Evolutionary conservation across 208 protist genomes (phyloP).

Genomic region (Leishmania tropica): DNA sequence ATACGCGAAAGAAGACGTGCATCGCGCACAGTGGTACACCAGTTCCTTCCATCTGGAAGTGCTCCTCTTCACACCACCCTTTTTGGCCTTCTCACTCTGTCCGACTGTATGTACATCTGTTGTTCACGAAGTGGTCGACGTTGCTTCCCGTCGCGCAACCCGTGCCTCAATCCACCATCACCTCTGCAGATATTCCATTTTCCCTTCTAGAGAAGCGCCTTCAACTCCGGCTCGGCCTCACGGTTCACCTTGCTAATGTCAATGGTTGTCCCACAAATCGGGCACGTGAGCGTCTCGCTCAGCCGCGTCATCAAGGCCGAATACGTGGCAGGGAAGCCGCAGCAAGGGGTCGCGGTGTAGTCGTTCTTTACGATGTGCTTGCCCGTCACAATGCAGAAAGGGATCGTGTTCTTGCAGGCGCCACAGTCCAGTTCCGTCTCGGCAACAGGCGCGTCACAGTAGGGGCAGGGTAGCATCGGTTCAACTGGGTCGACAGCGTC

Average conservation of each 20-base stretch:
- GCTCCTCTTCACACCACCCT: background rate
- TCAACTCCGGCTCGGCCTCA: conserved; percentile 67
- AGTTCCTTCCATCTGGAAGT: background rate
- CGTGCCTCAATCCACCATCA: background rate
- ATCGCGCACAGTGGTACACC: background rate
- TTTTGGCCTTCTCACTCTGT: background rate
- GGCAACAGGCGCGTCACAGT: conserved; percentile 86
- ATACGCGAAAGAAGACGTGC: background rate
- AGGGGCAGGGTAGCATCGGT: conserved; percentile 89
- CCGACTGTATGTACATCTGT: background rate
- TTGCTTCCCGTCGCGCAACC: no score
- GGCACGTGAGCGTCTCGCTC: conserved; percentile 62
- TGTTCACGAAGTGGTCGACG: no score
- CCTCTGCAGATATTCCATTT: background rate
- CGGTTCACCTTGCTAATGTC: conserved; percentile 83
- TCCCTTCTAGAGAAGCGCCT: conserved; percentile 35
- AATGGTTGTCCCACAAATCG: conserved; percentile 83
- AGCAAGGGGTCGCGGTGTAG: conserved; percentile 90
- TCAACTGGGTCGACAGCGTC: conserved; percentile 84
- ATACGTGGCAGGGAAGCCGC: conserved; percentile 91
- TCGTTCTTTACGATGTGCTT: conserved; percentile 92
- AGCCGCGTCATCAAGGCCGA: conserved; percentile 73
- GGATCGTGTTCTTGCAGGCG: conserved; percentile 94
- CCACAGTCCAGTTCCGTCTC: conserved; percentile 95
- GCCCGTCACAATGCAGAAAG: conserved; percentile 96